Conservation (phyloP, 1,284 basidiomycete species). For the Papiliotrema terrestris region DNA sequence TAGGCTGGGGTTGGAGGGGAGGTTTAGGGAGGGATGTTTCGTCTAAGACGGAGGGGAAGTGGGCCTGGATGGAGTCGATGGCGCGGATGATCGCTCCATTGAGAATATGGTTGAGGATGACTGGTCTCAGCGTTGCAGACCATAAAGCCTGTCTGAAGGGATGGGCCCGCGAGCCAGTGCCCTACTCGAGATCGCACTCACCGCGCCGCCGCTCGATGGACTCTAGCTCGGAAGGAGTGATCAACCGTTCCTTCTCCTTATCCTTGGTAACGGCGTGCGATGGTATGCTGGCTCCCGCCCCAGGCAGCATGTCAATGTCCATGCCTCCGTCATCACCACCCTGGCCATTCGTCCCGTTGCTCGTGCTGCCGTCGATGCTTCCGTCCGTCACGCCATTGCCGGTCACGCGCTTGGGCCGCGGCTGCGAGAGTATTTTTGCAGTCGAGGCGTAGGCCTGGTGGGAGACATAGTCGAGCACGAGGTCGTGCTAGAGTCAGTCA, state of each 20-base stretch:
- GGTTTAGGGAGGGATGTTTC: background rate
- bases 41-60: conserved; percentile 38
- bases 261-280: conserved; percentile 1
- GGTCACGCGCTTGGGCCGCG: background rate
- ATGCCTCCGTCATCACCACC: conserved; percentile 4
- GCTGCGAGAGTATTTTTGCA: conserved; percentile 22
- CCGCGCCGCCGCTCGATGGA: conserved; percentile 36
- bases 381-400: background rate
- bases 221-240: conserved; percentile 20
- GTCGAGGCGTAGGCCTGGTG: conserved; percentile 37
- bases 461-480: conserved; percentile 43
- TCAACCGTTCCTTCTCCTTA: conserved; percentile 3
- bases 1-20: background rate
- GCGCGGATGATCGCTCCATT: conserved; percentile 38
- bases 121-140: conserved; percentile 14
- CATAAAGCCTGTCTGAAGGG: background rate
- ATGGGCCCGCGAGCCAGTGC: background rate
- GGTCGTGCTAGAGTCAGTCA: conserved; percentile 30
- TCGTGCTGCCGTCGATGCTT: background rate
- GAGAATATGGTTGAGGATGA: conserved; percentile 39
- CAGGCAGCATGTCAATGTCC: conserved; percentile 1
- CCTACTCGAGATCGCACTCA: conserved; percentile 11
- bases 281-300: background rate
- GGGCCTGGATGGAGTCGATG: conserved; percentile 29
- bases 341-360: conserved; percentile 13